phyloP scores from a whole-genome alignment of 148 eudicot species.

The Dysphania ambrosioides region DNA sequence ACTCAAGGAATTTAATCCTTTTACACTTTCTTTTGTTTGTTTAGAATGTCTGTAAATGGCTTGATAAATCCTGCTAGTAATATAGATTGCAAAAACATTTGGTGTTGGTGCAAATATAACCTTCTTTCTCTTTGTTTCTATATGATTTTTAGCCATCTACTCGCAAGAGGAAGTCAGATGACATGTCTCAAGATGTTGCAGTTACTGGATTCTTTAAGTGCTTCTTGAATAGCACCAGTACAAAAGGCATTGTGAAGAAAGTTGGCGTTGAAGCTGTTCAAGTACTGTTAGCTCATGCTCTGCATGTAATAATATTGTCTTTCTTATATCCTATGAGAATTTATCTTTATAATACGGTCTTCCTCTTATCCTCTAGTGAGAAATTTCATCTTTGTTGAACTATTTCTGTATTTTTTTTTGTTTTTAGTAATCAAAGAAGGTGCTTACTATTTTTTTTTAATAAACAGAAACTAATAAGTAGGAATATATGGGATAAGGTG shows the following conservation, averaged over 20 bases:
- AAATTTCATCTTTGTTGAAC: neutral
- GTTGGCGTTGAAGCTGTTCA: conserved; percentile 58
- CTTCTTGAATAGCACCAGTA: conserved; percentile 44
- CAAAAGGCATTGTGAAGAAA: conserved; percentile 60
- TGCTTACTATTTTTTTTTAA: neutral
- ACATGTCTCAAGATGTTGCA: conserved; percentile 37
- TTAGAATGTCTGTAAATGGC: neutral
- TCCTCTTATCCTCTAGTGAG: neutral
- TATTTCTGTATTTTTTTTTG: neutral
- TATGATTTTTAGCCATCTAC: conserved; percentile 47
- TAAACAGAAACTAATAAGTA: too few relatives aligned
- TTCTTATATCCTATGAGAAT: neutral
- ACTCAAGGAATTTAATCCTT: neutral
- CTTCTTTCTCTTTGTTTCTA: neutral
- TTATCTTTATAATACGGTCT: neutral
- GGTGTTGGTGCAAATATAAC: neutral
- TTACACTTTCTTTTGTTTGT: neutral
- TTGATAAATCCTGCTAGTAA: neutral
- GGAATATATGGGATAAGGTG: neutral
- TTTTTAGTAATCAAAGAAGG: neutral
- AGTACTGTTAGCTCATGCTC: conserved; percentile 65
- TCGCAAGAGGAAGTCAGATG: conserved; percentile 53
- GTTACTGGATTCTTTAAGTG: conserved; percentile 51
- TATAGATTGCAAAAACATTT: neutral
- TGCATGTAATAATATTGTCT: conserved; percentile 52